Percentiles rank a stretch among this genome's conserved stretches.
phyloP scores from a whole-genome alignment of 495 filamentous ascomycete genomes.

The Podospora conica region DNA sequence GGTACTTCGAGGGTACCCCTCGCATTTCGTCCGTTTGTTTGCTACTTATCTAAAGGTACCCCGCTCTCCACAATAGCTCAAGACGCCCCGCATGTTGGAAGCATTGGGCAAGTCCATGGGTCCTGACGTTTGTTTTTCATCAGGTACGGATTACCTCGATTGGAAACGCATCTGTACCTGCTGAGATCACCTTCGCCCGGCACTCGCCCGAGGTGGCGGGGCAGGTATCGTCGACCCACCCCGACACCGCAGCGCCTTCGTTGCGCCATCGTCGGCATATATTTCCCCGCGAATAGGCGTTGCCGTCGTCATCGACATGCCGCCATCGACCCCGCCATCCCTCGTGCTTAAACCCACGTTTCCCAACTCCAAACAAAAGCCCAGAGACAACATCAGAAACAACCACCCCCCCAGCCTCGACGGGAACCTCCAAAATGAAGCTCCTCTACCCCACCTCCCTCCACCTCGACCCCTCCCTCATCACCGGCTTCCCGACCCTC shows the following conservation, averaged over 20 bases:
- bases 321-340: not conserved
- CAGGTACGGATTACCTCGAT: too few species aligned
- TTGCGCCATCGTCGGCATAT: not conserved
- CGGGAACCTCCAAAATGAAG: slow-evolving; percentile 41
- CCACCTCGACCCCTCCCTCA: slow-evolving; percentile 39
- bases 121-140: too few species aligned
- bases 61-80: too few species aligned
- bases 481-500: slow-evolving; percentile 47
- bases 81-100: too few species aligned
- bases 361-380: not conserved
- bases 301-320: not conserved
- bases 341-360: not conserved
- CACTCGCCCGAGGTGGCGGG: not conserved
- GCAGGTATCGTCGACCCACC: not conserved
- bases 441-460: slow-evolving; percentile 58
- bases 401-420: not conserved
- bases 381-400: too few species aligned
- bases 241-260: not conserved
- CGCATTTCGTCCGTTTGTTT: too few species aligned
- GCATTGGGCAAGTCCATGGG: too few species aligned
- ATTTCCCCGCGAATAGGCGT: not conserved
- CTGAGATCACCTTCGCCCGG: not conserved
- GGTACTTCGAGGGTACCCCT: too few species aligned
- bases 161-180: too few species aligned
- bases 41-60: too few species aligned